A percentile compares a stretch with the other conserved stretches of the same genome.
Conservation (phyloP, 306 rosid genomes). For the Alnus rubra region DNA sequence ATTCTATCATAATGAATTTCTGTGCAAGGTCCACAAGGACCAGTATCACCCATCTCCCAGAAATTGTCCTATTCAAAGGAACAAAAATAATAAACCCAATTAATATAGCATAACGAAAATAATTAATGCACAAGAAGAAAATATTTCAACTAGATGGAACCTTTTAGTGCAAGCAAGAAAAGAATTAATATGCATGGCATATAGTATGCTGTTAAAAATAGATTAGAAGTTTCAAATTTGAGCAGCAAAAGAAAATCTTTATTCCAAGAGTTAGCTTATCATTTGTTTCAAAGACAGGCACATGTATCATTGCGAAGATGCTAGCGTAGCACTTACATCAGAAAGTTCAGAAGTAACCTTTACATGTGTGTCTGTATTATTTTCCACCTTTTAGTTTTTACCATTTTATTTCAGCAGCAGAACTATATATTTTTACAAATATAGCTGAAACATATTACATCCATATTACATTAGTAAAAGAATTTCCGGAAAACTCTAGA, state of each 20-base stretch:
- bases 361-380: neutral
- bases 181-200: neutral
- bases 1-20: slow-evolving; percentile 95
- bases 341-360: neutral
- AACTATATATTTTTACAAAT: neutral
- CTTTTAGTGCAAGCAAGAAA: neutral
- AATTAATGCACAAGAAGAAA: slow-evolving; percentile 1
- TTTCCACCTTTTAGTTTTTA: neutral
- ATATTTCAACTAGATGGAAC: neutral
- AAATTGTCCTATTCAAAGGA: slow-evolving; percentile 75
- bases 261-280: neutral
- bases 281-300: neutral
- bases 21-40: slow-evolving; percentile 99
- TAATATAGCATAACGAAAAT: neutral
- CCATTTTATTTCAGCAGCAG: neutral
- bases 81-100: slow-evolving; percentile 18
- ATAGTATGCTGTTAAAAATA: neutral
- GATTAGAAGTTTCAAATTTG: neutral
- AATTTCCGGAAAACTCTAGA: neutral
- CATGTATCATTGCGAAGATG: neutral
- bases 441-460: neutral
- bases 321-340: neutral
- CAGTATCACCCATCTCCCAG: slow-evolving; percentile 99
- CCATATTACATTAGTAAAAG: neutral
- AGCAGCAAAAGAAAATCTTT: neutral